phyloP scores from a whole-genome alignment of 495 filamentous ascomycete species.

The Gamarada debralockiae region DNA sequence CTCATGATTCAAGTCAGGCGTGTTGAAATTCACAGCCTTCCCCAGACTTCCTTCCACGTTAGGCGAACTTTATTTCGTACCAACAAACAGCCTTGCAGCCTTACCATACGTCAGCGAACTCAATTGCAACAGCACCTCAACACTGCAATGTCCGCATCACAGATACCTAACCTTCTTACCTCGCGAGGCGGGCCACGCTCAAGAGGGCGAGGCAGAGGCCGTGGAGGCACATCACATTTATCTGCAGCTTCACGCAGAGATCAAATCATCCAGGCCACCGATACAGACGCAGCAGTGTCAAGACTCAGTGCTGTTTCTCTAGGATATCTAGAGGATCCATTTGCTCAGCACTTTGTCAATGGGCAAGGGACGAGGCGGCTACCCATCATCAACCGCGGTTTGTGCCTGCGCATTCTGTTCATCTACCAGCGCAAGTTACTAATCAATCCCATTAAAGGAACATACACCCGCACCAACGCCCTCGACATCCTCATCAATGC shows the following conservation, averaged over 20 bases:
- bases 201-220: constrained; percentile 23
- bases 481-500: constrained; percentile 73
- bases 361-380: constrained; percentile 47
- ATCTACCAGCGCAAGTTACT: too few relatives aligned
- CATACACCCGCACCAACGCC: constrained; percentile 87
- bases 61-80: too few relatives aligned
- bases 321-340: constrained; percentile 85
- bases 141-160: constrained; percentile 58
- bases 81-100: neutral
- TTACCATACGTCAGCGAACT: neutral
- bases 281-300: constrained; percentile 86
- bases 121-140: too few relatives aligned
- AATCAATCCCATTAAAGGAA: constrained; percentile 49
- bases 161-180: constrained; percentile 73
- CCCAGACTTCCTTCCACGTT: too few relatives aligned
- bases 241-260: constrained; percentile 14
- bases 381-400: constrained; percentile 93
- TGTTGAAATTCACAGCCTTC: too few relatives aligned
- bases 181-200: constrained; percentile 44
- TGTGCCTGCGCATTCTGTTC: constrained; percentile 8
- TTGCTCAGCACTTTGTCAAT: constrained; percentile 61
- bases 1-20: too few relatives aligned
- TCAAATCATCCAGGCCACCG: constrained; percentile 72
- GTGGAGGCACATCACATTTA: constrained; percentile 13
- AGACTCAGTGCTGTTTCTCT: constrained; percentile 81